A percentile compares a stretch with the other conserved stretches of the same genome.
Conservation (phyloP, 306 rosid species). For the Trifolium subterraneum region DNA sequence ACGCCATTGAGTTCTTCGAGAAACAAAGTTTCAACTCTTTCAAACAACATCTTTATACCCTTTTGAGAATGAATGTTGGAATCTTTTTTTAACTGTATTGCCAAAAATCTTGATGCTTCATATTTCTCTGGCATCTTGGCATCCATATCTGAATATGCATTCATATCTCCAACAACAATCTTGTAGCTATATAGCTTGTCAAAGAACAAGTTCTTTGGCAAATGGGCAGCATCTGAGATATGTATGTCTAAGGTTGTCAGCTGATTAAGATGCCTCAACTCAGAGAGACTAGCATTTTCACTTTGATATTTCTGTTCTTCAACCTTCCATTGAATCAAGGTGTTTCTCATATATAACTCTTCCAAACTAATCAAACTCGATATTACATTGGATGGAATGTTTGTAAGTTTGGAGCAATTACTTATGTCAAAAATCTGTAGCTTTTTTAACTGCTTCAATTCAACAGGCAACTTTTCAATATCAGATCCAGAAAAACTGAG, state of each 20-base stretch:
- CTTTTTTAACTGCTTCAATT: slow-evolving; percentile 4
- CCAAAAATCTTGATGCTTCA: slow-evolving; percentile 33
- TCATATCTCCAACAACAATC: slow-evolving; percentile 46
- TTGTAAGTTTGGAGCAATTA: background rate
- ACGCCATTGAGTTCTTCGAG: slow-evolving; percentile 42
- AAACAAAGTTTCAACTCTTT: slow-evolving; percentile 45
- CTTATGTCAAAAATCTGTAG: slow-evolving; percentile 24
- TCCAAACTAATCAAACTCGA: slow-evolving; percentile 46
- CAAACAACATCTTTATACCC: slow-evolving; percentile 42
- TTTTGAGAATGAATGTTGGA: slow-evolving; percentile 22
- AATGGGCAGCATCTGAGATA: background rate
- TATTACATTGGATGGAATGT: slow-evolving; percentile 38
- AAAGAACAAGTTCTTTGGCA: slow-evolving; percentile 14
- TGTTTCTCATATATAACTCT: slow-evolving; percentile 47
- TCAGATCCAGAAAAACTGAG: slow-evolving; percentile 27
- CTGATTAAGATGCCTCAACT: slow-evolving; percentile 14
- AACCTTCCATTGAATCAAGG: slow-evolving; percentile 38
- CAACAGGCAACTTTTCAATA: slow-evolving; percentile 16
- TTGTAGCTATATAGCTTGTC: slow-evolving; percentile 29
- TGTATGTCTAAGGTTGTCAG: slow-evolving; percentile 3
- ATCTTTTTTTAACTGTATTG: slow-evolving; percentile 33
- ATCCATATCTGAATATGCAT: background rate
- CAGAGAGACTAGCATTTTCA: slow-evolving; percentile 21
- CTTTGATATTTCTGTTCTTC: background rate
- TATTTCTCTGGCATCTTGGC: slow-evolving; percentile 21